These are phyloP conservation scores for Barnettozyma sp. DNA, from an alignment of 805 yeast genomes.

Conservation along the genomic window DNA sequence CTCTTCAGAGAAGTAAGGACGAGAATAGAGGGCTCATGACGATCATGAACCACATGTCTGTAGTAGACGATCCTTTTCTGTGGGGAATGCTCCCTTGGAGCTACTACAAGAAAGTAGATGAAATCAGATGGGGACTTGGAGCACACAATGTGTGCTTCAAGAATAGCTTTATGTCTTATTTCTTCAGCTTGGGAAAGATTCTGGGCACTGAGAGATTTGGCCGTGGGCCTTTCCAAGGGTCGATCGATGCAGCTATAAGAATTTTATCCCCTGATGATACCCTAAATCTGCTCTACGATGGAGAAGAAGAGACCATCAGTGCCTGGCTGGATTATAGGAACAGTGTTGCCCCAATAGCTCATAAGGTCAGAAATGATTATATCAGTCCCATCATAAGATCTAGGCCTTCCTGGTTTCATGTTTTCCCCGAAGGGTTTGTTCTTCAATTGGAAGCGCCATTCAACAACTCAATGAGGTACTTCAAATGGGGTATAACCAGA, in stretches of 20 bases:
- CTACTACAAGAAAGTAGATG: slow-evolving; percentile 52
- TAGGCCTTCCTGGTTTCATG: slow-evolving; percentile 84
- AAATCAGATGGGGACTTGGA: slow-evolving; percentile 89
- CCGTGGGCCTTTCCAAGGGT: slow-evolving; percentile 85
- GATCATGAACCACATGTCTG: slow-evolving; percentile 89
- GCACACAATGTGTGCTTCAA: slow-evolving; percentile 88
- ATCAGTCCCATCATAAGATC: slow-evolving; percentile 52
- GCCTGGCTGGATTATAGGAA: slow-evolving; percentile 15
- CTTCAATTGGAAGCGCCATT: slow-evolving; percentile 77
- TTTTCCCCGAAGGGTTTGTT: slow-evolving; percentile 93
- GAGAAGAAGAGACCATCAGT: slow-evolving; percentile 11
- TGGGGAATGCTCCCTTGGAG: slow-evolving; percentile 83
- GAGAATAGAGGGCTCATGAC: slow-evolving; percentile 78
- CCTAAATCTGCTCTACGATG: slow-evolving; percentile 34
- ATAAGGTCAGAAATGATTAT: slow-evolving; percentile 26
- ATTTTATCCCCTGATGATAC: slow-evolving; percentile 73
- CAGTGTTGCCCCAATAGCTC: slow-evolving; percentile 5
- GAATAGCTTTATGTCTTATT: slow-evolving; percentile 40
- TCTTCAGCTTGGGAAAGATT: slow-evolving; percentile 87
- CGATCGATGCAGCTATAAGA: slow-evolving; percentile 80
- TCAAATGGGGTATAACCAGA: slow-evolving; percentile 93
- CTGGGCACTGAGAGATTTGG: slow-evolving; percentile 85
- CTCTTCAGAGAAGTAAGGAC: slow-evolving; percentile 50
- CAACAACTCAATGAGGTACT: slow-evolving; percentile 83
- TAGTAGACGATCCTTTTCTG: slow-evolving; percentile 82